Conservation (phyloP, 1,284 basidiomycete species). For the Meripilus lineatus region DNA sequence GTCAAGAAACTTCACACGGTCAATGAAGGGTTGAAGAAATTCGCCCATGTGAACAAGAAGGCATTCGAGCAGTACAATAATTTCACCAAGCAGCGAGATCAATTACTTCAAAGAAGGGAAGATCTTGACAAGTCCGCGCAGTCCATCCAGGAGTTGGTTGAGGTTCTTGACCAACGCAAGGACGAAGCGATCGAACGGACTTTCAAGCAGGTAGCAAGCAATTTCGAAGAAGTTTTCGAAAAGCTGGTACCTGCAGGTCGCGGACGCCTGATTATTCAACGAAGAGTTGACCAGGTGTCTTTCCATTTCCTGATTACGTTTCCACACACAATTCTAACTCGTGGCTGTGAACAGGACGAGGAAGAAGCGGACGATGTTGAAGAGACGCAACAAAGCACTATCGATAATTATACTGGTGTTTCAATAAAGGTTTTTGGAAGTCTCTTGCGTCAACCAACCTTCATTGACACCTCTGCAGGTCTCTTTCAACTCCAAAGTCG, state of each 20-base stretch:
- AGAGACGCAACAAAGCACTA: constrained; percentile 66
- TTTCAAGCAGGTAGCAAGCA: constrained; percentile 95
- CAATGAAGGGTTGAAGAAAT: constrained; percentile 93
- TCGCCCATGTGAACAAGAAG: constrained; percentile 98
- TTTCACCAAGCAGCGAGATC: constrained; percentile 96
- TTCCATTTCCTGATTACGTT: not conserved
- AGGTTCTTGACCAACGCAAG: constrained; percentile 93
- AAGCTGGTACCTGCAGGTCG: constrained; percentile 93
- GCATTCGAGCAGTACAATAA: constrained; percentile 98
- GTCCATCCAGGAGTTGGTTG: constrained; percentile 93
- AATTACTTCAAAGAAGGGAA: constrained; percentile 79
- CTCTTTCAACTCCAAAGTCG: constrained; percentile 97
- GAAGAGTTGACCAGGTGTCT: constrained; percentile 77
- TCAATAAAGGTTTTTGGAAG: constrained; percentile 73
- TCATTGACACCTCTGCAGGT: constrained; percentile 48
- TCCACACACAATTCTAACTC: not conserved
- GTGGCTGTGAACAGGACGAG: constrained; percentile 46
- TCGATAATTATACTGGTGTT: constrained; percentile 96
- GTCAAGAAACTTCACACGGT: constrained; percentile 87
- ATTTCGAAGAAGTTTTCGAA: constrained; percentile 97
- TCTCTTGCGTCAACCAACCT: not conserved
- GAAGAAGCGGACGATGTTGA: constrained; percentile 63
- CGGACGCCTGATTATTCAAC: constrained; percentile 89
- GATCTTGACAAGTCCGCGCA: constrained; percentile 87
- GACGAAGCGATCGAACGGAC: constrained; percentile 98